Evolutionary conservation across 208 protist genomes (phyloP).

Genomic region (Acanthamoeba royreba): DNA sequence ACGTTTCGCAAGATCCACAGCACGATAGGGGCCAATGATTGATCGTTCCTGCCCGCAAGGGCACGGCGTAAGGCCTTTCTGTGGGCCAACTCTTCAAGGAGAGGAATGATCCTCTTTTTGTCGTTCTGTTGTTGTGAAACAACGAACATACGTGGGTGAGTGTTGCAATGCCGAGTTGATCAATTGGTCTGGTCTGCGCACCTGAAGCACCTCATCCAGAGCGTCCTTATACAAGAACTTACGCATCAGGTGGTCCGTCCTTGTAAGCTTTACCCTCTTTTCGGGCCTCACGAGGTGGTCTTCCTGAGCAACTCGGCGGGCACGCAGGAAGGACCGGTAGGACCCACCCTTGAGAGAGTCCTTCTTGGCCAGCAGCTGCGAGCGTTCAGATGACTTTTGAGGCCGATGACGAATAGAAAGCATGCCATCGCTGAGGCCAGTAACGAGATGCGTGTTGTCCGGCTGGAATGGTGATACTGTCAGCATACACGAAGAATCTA

Average conservation of each 20-base stretch:
- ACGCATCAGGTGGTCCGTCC: conserved; percentile 52
- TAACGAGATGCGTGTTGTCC: conserved; percentile 65
- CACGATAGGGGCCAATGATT: conserved; percentile 48
- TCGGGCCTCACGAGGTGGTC: neutral
- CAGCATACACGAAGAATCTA: neutral
- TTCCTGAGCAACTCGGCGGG: neutral
- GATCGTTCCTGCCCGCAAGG: conserved; percentile 54
- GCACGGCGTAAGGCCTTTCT: conserved; percentile 45
- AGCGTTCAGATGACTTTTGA: neutral
- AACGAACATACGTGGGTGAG: neutral
- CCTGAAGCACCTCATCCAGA: conserved; percentile 52
- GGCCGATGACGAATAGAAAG: conserved; percentile 57
- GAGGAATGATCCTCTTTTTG: neutral
- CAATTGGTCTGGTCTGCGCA: no score
- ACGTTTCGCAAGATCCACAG: conserved; percentile 51
- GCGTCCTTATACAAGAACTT: conserved; percentile 63
- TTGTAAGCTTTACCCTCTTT: neutral
- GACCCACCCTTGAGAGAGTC: neutral
- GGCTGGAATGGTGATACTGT: conserved; percentile 50
- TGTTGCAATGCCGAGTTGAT: no score
- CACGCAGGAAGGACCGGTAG: conserved; percentile 53
- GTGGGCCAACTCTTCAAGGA: conserved; percentile 60
- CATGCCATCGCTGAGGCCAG: conserved; percentile 54
- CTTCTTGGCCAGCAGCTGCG: neutral
- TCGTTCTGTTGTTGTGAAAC: neutral